phyloP scores from a whole-genome alignment of 2,329 filamentous ascomycete genomes.

The Plectosphaerella cucumerina region DNA sequence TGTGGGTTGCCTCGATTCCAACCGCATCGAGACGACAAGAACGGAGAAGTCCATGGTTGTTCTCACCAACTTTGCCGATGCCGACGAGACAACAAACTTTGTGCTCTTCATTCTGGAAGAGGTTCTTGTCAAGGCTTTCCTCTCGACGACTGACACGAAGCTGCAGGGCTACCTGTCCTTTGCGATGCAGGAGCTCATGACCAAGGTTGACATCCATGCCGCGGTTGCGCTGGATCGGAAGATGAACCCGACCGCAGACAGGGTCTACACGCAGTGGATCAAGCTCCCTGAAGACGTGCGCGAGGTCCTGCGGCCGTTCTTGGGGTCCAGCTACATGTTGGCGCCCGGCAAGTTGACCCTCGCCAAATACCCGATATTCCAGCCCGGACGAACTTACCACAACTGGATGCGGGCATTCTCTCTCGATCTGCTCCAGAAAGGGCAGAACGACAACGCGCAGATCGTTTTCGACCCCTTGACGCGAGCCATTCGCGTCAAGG shows the following conservation, averaged over 20 bases:
- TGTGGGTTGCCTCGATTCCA: conserved; percentile 88
- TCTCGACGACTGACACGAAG: conserved; percentile 82
- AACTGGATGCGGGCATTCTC: conserved; percentile 80
- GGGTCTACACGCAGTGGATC: conserved; percentile 71
- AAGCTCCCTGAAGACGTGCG: conserved; percentile 71
- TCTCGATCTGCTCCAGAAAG: conserved; percentile 75
- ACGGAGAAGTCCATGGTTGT: conserved; percentile 82
- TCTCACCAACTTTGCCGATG: conserved; percentile 76
- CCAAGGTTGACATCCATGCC: conserved; percentile 67
- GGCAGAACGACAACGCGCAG: conserved; percentile 67
- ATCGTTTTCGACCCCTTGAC: conserved; percentile 78
- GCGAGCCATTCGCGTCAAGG: conserved; percentile 79
- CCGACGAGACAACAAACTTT: conserved; percentile 79
- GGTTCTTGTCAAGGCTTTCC: conserved; percentile 84
- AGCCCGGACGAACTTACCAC: conserved; percentile 61
- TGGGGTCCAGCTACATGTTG: conserved; percentile 78
- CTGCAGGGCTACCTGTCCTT: conserved; percentile 90
- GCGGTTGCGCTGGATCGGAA: conserved; percentile 39
- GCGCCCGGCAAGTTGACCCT: conserved; percentile 53
- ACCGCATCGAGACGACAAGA: conserved; percentile 75
- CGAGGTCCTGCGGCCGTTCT: conserved; percentile 81
- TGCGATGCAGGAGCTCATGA: conserved; percentile 87
- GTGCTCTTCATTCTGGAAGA: conserved; percentile 80
- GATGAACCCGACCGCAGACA: conserved; percentile 42
- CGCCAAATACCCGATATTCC: conserved; percentile 75